These are phyloP conservation scores for Nelumbo lutea DNA, from an alignment of 164 flowering plant genomes.

Conservation along the genomic window DNA sequence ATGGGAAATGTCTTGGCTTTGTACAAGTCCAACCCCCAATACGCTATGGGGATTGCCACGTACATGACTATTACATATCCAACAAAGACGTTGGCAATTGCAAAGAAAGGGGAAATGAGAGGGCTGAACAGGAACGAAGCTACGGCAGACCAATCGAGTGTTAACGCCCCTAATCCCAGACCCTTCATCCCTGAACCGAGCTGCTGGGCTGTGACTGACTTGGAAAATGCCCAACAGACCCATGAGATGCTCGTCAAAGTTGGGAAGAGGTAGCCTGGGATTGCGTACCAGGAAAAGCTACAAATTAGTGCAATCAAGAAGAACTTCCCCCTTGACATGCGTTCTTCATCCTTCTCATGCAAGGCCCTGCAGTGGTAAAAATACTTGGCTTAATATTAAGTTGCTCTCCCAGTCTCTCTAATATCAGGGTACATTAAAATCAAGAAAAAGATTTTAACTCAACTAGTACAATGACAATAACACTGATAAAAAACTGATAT, in stretches of 20 bases:
- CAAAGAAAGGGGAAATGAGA: conserved; percentile 37
- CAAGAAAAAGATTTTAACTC: too few species aligned
- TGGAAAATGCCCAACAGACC: conserved; percentile 43
- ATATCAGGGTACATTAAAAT: too few species aligned
- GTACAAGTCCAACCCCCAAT: conserved; percentile 38
- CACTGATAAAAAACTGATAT: too few species aligned
- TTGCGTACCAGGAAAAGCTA: conserved; percentile 37
- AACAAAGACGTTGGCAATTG: conserved; percentile 33
- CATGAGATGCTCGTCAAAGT: conserved; percentile 38
- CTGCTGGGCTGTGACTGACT: conserved; percentile 46
- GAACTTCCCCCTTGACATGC: conserved; percentile 39
- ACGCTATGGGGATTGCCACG: conserved; percentile 28
- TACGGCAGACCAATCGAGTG: conserved; percentile 43
- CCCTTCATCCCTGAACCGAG: conserved; percentile 46
- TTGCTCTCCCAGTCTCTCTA: too few species aligned
- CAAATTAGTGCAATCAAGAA: conserved; percentile 34
- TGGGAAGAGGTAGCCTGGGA: conserved; percentile 43
- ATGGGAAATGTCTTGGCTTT: conserved; percentile 39
- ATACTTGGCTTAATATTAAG: too few species aligned
- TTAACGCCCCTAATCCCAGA: conserved; percentile 37
- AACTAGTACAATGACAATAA: too few species aligned
- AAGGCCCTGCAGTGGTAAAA: conserved; percentile 26
- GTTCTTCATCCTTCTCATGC: conserved; percentile 30
- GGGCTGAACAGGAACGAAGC: conserved; percentile 43
- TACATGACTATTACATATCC: conserved; percentile 38